Evolutionary conservation across 768 basidiomycete genomes (phyloP).

Genomic region (Ramaria sp.): DNA sequence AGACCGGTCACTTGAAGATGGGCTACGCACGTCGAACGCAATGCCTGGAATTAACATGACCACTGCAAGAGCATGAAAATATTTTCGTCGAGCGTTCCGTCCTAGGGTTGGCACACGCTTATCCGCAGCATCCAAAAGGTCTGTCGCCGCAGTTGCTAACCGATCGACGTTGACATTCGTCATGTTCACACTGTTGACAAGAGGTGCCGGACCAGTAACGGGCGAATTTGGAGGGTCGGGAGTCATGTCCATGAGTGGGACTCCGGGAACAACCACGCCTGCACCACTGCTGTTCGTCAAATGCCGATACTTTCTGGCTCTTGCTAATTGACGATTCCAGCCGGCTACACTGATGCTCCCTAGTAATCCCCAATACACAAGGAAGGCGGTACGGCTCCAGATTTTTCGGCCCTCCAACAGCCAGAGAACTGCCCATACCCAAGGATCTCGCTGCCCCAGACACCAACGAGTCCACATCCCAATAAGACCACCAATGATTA

Average conservation of each 20-base stretch:
- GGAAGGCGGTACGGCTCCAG: constrained; percentile 70
- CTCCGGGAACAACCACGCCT: constrained; percentile 21
- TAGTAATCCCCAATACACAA: constrained; percentile 78
- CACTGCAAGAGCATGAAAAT: constrained; percentile 92
- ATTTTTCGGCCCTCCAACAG: constrained; percentile 60
- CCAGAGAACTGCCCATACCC: constrained; percentile 76
- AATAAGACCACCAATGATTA: constrained; percentile 74
- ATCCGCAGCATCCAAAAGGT: constrained; percentile 75
- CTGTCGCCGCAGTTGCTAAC: constrained; percentile 25
- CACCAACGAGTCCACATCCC: constrained; percentile 92
- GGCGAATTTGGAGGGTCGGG: constrained; percentile 4
- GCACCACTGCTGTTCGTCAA: constrained; percentile 23
- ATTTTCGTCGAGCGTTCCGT: constrained; percentile 89
- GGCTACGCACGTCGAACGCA: constrained; percentile 69
- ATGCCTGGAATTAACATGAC: constrained; percentile 96
- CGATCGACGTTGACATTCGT: constrained; percentile 31
- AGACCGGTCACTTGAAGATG: constrained; percentile 3
- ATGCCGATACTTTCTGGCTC: constrained; percentile 57
- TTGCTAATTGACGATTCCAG: constrained; percentile 85
- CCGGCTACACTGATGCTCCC: constrained; percentile 82
- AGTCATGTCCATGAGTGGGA: constrained; percentile 15
- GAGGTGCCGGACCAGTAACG: constrained; percentile 13
- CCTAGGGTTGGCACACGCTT: constrained; percentile 84
- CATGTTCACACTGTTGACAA: constrained; percentile 30
- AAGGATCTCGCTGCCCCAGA: constrained; percentile 72